These are phyloP conservation scores for Phytophthora foliorum DNA, from an alignment of 352 stramenopile genomes.

Conservation along the genomic window DNA sequence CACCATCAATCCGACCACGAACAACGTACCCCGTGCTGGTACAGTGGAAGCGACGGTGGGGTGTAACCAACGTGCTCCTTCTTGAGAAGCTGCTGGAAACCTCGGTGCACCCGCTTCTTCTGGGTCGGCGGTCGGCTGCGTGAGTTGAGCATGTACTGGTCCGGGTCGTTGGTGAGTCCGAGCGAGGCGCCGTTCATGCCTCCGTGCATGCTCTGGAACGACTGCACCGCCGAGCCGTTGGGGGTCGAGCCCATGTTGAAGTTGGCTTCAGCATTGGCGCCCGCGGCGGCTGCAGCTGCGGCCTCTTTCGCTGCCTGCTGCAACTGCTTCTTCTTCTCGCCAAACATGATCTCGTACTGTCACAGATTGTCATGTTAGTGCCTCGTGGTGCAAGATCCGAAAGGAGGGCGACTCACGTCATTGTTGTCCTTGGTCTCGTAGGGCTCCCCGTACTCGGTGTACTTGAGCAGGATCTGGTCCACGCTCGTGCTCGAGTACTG, in stretches of 20 bases:
- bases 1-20: not conserved
- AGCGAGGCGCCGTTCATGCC: slow-evolving; percentile 47
- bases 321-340: slow-evolving; percentile 80
- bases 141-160: slow-evolving; percentile 70
- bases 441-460: slow-evolving; percentile 87
- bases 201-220: slow-evolving; percentile 48
- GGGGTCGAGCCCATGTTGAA: slow-evolving; percentile 41
- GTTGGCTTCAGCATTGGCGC: slow-evolving; percentile 46
- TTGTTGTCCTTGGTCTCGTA: slow-evolving; percentile 89
- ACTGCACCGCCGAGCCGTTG: slow-evolving; percentile 36
- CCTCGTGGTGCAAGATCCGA: not conserved
- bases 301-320: slow-evolving; percentile 57
- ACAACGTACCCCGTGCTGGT: slow-evolving; percentile 70
- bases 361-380: not conserved
- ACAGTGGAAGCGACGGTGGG: slow-evolving; percentile 70
- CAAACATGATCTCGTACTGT: slow-evolving; percentile 88
- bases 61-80: slow-evolving; percentile 79
- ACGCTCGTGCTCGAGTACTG: slow-evolving; percentile 87
- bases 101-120: slow-evolving; percentile 79
- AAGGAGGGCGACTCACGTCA: slow-evolving; percentile 55
- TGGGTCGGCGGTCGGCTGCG: slow-evolving; percentile 40
- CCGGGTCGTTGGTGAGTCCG: slow-evolving; percentile 70
- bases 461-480: slow-evolving; percentile 89
- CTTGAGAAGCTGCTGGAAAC: slow-evolving; percentile 86
- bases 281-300: slow-evolving; percentile 38